These are phyloP conservation scores for Globisporangium paddicum DNA, from an alignment of 352 stramenopile species.

Conservation along the genomic window DNA sequence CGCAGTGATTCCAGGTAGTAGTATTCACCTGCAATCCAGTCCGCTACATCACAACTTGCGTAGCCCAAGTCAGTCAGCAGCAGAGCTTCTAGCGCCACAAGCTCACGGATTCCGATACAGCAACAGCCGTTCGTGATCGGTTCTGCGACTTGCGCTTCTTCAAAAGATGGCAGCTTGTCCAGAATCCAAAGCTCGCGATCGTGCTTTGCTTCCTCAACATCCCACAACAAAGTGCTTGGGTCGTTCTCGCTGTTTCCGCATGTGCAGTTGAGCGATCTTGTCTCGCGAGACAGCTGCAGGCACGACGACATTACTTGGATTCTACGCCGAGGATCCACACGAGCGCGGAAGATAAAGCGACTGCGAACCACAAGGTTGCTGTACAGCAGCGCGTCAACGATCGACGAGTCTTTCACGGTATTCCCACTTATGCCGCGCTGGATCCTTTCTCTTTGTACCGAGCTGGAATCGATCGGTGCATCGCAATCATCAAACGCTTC, in stretches of 20 bases:
- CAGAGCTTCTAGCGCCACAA: constrained; percentile 70
- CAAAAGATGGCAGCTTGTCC: constrained; percentile 60
- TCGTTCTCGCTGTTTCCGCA: constrained; percentile 77
- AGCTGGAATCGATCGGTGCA: constrained; percentile 9
- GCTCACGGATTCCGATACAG: constrained; percentile 68
- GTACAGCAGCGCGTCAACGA: constrained; percentile 75
- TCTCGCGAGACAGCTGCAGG: constrained; percentile 66
- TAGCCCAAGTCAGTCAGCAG: constrained; percentile 75
- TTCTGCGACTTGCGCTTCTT: constrained; percentile 25
- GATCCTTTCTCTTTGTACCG: constrained; percentile 16
- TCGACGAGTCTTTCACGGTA: constrained; percentile 47
- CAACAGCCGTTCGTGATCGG: constrained; percentile 37
- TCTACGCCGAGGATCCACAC: constrained; percentile 62
- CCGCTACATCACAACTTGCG: constrained; percentile 68
- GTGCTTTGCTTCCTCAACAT: constrained; percentile 73
- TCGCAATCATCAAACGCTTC: constrained; percentile 14
- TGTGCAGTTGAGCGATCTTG: constrained; percentile 58
- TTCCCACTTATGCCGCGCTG: constrained; percentile 11
- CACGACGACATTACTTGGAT: constrained; percentile 67
- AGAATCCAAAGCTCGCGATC: constrained; percentile 59
- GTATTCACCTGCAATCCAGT: constrained; percentile 73
- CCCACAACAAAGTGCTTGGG: constrained; percentile 51
- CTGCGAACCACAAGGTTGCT: constrained; percentile 75
- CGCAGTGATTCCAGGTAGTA: constrained; percentile 74
- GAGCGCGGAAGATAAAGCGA: constrained; percentile 76